phyloP scores from a whole-genome alignment of 2,329 filamentous ascomycete species.

The Coccinonectria pachysandricola region DNA sequence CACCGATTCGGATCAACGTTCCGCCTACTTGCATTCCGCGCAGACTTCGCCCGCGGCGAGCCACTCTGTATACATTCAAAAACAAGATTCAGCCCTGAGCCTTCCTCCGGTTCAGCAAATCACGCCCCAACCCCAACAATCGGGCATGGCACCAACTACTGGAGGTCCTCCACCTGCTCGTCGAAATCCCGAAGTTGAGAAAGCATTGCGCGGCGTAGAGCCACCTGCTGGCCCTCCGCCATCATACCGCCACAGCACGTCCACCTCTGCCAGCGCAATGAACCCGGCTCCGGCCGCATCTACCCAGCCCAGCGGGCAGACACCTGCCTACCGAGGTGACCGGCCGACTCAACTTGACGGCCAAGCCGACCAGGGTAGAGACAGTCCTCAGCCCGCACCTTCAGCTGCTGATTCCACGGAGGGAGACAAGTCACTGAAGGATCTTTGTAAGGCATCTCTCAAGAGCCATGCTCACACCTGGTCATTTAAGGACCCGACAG shows the following conservation, averaged over 20 bases:
- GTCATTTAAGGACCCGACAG: too few species aligned
- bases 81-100: conserved; percentile 22
- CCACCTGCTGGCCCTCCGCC: conserved; percentile 37
- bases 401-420: conserved; percentile 29
- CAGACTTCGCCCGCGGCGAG: conserved; percentile 34
- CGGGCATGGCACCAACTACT: conserved; percentile 37
- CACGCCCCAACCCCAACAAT: conserved; percentile 21
- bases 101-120: conserved; percentile 19
- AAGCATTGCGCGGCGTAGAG: conserved; percentile 32
- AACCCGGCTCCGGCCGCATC: conserved; percentile 33
- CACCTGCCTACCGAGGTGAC: conserved; percentile 31
- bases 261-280: conserved; percentile 32
- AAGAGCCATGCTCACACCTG: too few species aligned
- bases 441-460: conserved; percentile 40
- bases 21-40: conserved; percentile 31
- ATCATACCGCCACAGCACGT: conserved; percentile 39
- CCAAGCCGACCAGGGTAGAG: conserved; percentile 37
- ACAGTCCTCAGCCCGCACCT: conserved; percentile 44
- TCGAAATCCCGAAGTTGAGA: conserved; percentile 40
- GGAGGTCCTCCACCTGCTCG: conserved; percentile 34
- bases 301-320: conserved; percentile 18
- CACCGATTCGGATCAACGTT: conserved; percentile 36
- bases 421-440: conserved; percentile 46
- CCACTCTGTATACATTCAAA: conserved; percentile 27
- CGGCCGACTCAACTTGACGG: conserved; percentile 35